Evolutionary conservation across 495 filamentous ascomycete species (phyloP), one percentile per base, ranked within the genome.

Genomic region (Copromyces sp.): DNA sequence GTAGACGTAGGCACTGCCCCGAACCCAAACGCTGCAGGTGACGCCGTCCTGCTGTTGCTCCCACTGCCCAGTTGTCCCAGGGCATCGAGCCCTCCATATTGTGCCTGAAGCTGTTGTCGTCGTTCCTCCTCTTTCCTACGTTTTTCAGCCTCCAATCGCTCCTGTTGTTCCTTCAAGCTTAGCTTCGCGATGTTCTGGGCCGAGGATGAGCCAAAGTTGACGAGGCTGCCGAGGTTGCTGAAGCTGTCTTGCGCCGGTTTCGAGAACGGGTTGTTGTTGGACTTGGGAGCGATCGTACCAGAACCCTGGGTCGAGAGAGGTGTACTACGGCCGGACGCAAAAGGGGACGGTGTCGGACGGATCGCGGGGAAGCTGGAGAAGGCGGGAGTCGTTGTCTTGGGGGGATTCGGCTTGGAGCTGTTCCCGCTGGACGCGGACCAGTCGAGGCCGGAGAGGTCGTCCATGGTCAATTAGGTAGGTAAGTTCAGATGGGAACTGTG

Each of bases 121-220:
- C 88, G 86, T 75, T 94, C 92, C 45, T 89, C 91, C 70, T 93
- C 92, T 77, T 94, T 90, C 77, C 85, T 89, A 6, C 87, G 86
- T 79, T 88, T 94, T 81, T 95, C 91, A 47, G 92, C 92, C 75
- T 92, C 89, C 68, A 97, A 80, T 71, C 87, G 87, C 82, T 90
- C 92, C 80, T 98, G 95, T 73, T 93, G 93, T 79, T 98, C 93
- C 71, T 91, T 87, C 7, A 99, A 86, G 2, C 91, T 92, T 0
- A 97, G 83, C 73, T 90, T 94, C 79, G 87, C 89, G n/a, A 81
- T 85, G 38, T 84, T 77, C 75, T 91, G 91, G n/a, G 89, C 85
- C 14, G 88, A 65, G 53, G 53, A 65, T 65, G 29, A 82, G 68
- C 88, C 89, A 73, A 95, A 93, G 59, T 89, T 91, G 29, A 98